Evolutionary conservation across 306 rosid genomes (phyloP), one percentile per base, ranked within the genome.

Genomic region (Fagus sylvatica): DNA sequence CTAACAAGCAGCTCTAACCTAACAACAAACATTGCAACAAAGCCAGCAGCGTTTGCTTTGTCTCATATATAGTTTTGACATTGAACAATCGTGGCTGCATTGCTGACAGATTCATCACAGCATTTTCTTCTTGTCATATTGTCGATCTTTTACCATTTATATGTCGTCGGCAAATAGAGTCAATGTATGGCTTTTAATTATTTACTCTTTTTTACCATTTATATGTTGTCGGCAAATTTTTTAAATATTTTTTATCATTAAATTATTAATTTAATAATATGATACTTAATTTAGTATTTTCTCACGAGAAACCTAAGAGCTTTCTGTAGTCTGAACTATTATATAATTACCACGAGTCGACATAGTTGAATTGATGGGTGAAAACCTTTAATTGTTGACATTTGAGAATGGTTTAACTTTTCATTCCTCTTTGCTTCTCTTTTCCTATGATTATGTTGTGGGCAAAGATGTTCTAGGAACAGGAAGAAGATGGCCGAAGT

Each of bases 1-100:
- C 37, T 4, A 59, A 59, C 37, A 19, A 28, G 13, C 17, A 59
- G 37, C 65, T 28, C 17, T 10, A 53, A 28, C 42, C 39, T 10
- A 53, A 28, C 42, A 37, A 22, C 65, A 51, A 36, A 46, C 79
- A 77, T 77, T 73, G 65, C 49, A 73, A 37, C 43, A 77, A 82
- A 77, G 73, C 79, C 82, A 73, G 78, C 80, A 60, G 73, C 76
- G 73, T 41, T 22, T n/a, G 22, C 22, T 53, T 53, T 53, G 56
- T 53, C 16, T 15, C 10, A 43, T 2, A 43, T 43, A 1, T 43
- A 43, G 64, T 19, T 28, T 22, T 57, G 36, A 8, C 34, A 57
- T 57, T 57, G 22, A 57, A 37, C 7, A 4, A 7, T 16, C 7
- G 11, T 64, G 69, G 69, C 30, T 64, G 12, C 28, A 36, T 16